These are phyloP conservation scores for Musa schizocarpa DNA, from an alignment of 176 grass and related monocot genomes.

Conservation along the genomic window DNA sequence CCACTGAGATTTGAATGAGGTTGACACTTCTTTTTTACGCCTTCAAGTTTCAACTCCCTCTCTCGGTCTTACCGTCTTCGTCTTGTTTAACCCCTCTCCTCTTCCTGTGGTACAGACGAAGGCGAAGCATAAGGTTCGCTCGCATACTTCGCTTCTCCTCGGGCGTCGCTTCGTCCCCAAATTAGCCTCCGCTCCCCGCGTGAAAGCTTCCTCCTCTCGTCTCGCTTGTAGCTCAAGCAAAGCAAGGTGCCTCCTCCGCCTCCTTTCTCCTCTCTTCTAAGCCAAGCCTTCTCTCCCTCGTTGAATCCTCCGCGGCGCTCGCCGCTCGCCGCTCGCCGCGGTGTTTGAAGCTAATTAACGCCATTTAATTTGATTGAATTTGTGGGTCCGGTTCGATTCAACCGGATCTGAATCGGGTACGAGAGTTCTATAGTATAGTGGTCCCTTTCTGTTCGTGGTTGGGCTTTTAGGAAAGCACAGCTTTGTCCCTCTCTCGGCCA, in stretches of 20 bases:
- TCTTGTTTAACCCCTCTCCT: neutral
- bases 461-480: neutral
- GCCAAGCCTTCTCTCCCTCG: neutral
- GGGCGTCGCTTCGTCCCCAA: neutral
- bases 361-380: no score
- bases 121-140: neutral
- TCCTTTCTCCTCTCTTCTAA: neutral
- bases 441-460: no score
- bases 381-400: no score
- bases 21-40: no score
- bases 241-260: neutral
- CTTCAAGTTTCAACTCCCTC: no score
- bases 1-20: no score
- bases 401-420: no score
- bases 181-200: neutral
- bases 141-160: no score
- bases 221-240: neutral
- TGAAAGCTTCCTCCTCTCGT: conserved; percentile 1
- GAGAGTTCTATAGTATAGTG: no score
- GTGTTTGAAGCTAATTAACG: no score
- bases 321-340: no score
- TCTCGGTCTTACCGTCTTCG: no score
- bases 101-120: neutral
- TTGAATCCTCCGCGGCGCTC: neutral
- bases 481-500: neutral